A percentile compares a stretch with the other conserved stretches of the same genome.
Evolutionary conservation across 2,329 filamentous ascomycete genomes (phyloP).

Genomic region (Monilinia aucupariae): DNA sequence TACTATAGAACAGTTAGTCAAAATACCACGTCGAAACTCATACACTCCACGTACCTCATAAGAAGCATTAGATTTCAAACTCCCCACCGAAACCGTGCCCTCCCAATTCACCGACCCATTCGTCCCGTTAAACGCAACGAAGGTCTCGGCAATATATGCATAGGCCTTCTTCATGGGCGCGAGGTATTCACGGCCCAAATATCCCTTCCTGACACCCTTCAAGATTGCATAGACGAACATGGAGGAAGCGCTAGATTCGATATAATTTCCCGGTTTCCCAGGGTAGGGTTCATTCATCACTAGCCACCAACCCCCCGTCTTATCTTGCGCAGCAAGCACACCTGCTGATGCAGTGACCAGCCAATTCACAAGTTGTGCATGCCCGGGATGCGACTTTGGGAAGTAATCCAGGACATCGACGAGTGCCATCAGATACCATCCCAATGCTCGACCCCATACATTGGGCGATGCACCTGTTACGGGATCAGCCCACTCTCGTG

Average conservation of each 20-base stretch:
- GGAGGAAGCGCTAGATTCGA: constrained; percentile 3
- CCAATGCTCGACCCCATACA: constrained; percentile 38
- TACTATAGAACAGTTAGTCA: constrained; percentile 20
- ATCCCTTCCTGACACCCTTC: constrained; percentile 9
- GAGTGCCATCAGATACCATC: constrained; percentile 38
- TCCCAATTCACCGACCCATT: constrained; percentile 26
- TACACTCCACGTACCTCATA: constrained; percentile 23
- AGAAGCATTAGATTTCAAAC: constrained; percentile 23
- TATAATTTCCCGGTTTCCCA: constrained; percentile 10
- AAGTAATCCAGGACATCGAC: constrained; percentile 37
- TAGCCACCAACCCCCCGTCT: constrained; percentile 10
- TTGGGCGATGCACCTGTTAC: constrained; percentile 37
- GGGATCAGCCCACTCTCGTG: constrained; percentile 36
- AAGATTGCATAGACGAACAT: constrained; percentile 13
- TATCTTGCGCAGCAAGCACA: constrained; percentile 8
- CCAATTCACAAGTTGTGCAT: not conserved
- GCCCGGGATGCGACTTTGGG: constrained; percentile 21
- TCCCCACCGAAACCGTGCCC: constrained; percentile 26
- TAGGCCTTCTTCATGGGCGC: constrained; percentile 24
- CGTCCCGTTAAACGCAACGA: constrained; percentile 17
- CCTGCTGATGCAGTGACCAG: constrained; percentile 2
- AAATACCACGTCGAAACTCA: not conserved
- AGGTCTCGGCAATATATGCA: constrained; percentile 24
- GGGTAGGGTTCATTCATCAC: constrained; percentile 14
- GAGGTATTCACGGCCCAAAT: constrained; percentile 16